Evolutionary conservation across 805 yeast genomes (phyloP).

Genomic region (Ascoidea asiatica): DNA sequence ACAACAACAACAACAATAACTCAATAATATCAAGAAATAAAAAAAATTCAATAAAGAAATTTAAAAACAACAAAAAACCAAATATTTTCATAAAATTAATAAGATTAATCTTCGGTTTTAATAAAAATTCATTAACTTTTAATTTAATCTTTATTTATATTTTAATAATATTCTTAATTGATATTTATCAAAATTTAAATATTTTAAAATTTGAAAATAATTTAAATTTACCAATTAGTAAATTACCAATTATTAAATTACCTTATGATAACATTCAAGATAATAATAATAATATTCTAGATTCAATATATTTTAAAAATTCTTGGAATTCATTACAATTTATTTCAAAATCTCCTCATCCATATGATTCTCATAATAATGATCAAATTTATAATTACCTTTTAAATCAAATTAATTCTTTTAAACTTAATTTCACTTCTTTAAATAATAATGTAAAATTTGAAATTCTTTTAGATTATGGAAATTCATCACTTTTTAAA

Average conservation of each 20-base stretch:
- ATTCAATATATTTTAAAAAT: constrained; percentile 22
- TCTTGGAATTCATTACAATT: constrained; percentile 65
- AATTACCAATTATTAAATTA: too few relatives aligned
- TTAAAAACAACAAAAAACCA: too few relatives aligned
- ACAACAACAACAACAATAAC: too few relatives aligned
- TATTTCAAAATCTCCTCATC: constrained; percentile 57
- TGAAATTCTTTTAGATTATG: constrained; percentile 28
- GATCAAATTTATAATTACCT: constrained; percentile 65
- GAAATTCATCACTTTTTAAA: constrained; percentile 30
- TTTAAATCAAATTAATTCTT: constrained; percentile 23
- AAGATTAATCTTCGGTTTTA: constrained; percentile 49
- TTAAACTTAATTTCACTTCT: constrained; percentile 15
- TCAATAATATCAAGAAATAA: too few relatives aligned
- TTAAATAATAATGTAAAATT: constrained; percentile 16
- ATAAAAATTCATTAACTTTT: constrained; percentile 57
- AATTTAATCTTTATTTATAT: constrained; percentile 35
- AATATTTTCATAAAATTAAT: constrained; percentile 15
- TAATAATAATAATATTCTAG: too few relatives aligned
- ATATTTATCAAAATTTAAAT: constrained; percentile 26
- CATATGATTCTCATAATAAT: constrained; percentile 67
- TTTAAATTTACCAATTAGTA: too few relatives aligned
- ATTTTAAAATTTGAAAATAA: constrained; percentile 31
- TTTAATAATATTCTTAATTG: constrained; percentile 24
- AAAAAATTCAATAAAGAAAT: too few relatives aligned
- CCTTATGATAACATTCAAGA: too few relatives aligned